phyloP scores from a whole-genome alignment of 495 filamentous ascomycete genomes.

The Staphylotrichum tortipilum region DNA sequence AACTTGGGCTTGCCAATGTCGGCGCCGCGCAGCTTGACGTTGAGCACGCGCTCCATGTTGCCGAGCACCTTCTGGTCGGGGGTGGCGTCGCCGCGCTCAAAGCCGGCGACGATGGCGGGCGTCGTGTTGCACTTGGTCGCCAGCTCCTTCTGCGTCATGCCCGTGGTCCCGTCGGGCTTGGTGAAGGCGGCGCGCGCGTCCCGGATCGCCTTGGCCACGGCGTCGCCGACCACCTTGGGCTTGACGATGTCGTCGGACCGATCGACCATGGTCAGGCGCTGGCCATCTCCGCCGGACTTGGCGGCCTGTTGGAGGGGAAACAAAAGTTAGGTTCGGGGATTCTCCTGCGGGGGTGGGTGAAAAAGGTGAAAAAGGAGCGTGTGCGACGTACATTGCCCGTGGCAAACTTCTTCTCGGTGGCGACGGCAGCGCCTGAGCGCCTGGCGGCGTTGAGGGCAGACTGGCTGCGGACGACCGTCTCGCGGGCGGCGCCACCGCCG shows the following conservation, averaged over 20 bases:
- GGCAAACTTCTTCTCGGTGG: conserved; percentile 88
- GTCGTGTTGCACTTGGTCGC: conserved; percentile 91
- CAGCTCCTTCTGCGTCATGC: conserved; percentile 92
- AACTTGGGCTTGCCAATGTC: conserved; percentile 73
- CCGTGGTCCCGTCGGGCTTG: conserved; percentile 48
- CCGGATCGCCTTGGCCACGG: conserved; percentile 76
- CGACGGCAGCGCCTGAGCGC: conserved; percentile 63
- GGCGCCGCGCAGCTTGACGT: conserved; percentile 71
- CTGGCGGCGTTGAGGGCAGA: conserved; percentile 84
- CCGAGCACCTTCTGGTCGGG: conserved; percentile 79
- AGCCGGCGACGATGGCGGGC: conserved; percentile 66
- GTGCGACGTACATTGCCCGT: conserved; percentile 60
- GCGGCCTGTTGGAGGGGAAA: conserved; percentile 34
- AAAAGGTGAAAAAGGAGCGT: neutral
- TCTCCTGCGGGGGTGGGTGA: neutral
- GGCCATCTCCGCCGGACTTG: conserved; percentile 65
- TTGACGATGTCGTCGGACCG: conserved; percentile 96
- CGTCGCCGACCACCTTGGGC: conserved; percentile 75
- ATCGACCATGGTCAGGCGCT: conserved; percentile 96
- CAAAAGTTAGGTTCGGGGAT: neutral
- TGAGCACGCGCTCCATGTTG: conserved; percentile 74
- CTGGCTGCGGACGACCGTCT: conserved; percentile 82
- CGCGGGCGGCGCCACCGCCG: conserved; percentile 54
- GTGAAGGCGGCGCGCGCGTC: conserved; percentile 54
- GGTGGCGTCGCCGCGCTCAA: conserved; percentile 71